A percentile compares a stretch with the other conserved stretches of the same genome.
These are phyloP conservation scores for Solanum tarijense DNA, from an alignment of 257 asterid genomes.

Conservation along the genomic window DNA sequence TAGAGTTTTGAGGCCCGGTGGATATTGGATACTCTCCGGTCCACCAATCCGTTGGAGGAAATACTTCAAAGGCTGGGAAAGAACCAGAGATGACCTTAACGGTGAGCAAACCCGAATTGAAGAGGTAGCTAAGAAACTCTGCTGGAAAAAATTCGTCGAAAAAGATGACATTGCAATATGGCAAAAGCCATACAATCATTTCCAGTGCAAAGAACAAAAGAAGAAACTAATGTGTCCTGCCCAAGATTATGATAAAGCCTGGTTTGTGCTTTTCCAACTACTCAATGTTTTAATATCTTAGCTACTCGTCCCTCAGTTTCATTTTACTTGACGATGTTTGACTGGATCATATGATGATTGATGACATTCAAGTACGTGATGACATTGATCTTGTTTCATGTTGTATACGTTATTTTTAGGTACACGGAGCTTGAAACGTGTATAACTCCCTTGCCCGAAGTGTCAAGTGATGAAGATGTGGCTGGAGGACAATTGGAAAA, in stretches of 20 bases:
- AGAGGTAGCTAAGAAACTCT: conserved; percentile 48
- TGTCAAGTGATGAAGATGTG: conserved; percentile 27
- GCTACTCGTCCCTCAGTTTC: not conserved
- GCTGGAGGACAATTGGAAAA: conserved; percentile 61
- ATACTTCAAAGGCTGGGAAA: conserved; percentile 69
- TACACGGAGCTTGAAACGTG: conserved; percentile 61
- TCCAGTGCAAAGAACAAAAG: conserved; percentile 24
- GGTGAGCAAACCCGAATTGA: conserved; percentile 71
- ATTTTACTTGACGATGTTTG: not conserved
- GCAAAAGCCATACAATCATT: conserved; percentile 72
- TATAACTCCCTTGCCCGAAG: conserved; percentile 62
- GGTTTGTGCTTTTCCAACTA: conserved; percentile 29
- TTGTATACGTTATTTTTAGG: conserved; percentile 23
- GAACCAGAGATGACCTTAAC: conserved; percentile 57
- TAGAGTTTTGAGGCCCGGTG: conserved; percentile 76
- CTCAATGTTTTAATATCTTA: not conserved
- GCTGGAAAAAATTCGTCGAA: conserved; percentile 75
- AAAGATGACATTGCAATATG: conserved; percentile 72
- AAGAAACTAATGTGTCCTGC: conserved; percentile 27
- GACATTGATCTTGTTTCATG: not conserved
- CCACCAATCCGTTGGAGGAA: conserved; percentile 86
- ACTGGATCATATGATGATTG: not conserved
- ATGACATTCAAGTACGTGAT: not conserved
- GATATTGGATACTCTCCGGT: conserved; percentile 87
- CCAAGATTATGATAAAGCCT: conserved; percentile 52